A percentile compares a stretch with the other conserved stretches of the same genome.
These are phyloP conservation scores for Apiospora aurea DNA, from an alignment of 2,329 filamentous ascomycete species.

Conservation along the genomic window DNA sequence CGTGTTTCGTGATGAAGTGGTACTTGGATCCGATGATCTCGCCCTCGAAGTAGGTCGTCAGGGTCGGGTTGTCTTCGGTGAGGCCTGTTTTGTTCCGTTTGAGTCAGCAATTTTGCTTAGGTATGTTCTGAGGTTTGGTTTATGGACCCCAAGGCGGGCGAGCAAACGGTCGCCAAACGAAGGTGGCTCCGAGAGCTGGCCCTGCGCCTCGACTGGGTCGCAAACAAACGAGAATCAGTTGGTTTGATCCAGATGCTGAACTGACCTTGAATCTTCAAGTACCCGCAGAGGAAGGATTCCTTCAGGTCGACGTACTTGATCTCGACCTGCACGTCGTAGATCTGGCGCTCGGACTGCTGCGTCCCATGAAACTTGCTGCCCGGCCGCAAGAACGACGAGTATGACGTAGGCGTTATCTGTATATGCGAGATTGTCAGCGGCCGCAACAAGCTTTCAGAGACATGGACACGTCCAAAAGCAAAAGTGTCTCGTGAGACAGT, in stretches of 20 bases:
- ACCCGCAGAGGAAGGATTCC: slow-evolving; percentile 94
- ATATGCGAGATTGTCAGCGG: background rate
- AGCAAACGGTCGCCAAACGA: background rate
- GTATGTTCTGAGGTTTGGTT: background rate
- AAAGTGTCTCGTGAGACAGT: background rate
- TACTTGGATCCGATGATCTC: slow-evolving; percentile 97
- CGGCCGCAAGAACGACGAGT: slow-evolving; percentile 84
- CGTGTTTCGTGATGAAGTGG: slow-evolving; percentile 89
- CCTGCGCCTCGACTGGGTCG: background rate
- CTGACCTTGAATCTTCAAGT: slow-evolving; percentile 91
- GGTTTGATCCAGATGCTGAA: background rate
- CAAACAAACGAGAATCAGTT: background rate
- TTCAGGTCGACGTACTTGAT: slow-evolving; percentile 96
- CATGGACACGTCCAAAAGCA: background rate
- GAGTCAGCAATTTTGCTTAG: background rate
- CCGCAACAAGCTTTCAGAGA: background rate
- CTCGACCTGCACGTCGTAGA: slow-evolving; percentile 95
- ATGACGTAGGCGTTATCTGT: slow-evolving; percentile 77
- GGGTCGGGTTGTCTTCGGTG: slow-evolving; percentile 94
- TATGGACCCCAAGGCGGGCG: background rate
- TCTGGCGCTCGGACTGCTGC: slow-evolving; percentile 90
- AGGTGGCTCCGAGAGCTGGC: background rate
- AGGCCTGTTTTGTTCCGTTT: slow-evolving; percentile 65
- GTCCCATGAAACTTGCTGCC: slow-evolving; percentile 90
- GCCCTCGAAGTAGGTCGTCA: slow-evolving; percentile 97